Evolutionary conservation across 208 protist genomes (phyloP).

Genomic region (Trypanosoma cruzi): DNA sequence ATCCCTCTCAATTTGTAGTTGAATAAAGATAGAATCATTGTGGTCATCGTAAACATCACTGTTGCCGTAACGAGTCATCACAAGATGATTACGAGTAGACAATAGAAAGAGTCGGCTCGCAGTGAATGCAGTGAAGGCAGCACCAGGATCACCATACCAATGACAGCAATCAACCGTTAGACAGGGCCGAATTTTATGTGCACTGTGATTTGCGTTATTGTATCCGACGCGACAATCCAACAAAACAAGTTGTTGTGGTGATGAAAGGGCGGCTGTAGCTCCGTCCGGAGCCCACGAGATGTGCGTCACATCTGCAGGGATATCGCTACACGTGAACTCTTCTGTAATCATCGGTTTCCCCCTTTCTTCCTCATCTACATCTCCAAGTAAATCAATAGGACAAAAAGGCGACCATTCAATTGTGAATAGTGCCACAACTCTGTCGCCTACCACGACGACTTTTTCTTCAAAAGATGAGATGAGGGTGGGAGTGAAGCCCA

Average conservation of each 20-base stretch:
- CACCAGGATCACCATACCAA: constrained; percentile 36
- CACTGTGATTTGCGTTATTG: neutral
- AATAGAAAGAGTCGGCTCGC: constrained; percentile 36
- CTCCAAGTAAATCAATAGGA: neutral
- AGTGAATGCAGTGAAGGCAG: constrained; percentile 30
- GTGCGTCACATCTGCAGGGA: constrained; percentile 12
- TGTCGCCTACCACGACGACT: constrained; percentile 25
- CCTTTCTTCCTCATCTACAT: constrained; percentile 10
- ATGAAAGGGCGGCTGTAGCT: constrained; percentile 21
- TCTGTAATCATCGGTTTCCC: constrained; percentile 9
- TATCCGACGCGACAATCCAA: constrained; percentile 24
- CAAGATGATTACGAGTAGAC: constrained; percentile 40
- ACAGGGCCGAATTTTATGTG: neutral
- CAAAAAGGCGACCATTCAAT: neutral
- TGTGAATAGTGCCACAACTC: constrained; percentile 18
- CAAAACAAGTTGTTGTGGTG: constrained; percentile 21
- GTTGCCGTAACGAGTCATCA: constrained; percentile 26
- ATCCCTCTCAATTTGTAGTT: constrained; percentile 42
- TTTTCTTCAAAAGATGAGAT: constrained; percentile 28
- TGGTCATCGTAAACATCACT: neutral
- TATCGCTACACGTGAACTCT: constrained; percentile 21
- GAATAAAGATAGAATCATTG: neutral
- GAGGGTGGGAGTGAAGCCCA: constrained; percentile 24
- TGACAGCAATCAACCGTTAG: constrained; percentile 29
- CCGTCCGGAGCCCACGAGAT: constrained; percentile 32